phyloP scores from a whole-genome alignment of 2,329 filamentous ascomycete species.

The Xylariaceae sp. region DNA sequence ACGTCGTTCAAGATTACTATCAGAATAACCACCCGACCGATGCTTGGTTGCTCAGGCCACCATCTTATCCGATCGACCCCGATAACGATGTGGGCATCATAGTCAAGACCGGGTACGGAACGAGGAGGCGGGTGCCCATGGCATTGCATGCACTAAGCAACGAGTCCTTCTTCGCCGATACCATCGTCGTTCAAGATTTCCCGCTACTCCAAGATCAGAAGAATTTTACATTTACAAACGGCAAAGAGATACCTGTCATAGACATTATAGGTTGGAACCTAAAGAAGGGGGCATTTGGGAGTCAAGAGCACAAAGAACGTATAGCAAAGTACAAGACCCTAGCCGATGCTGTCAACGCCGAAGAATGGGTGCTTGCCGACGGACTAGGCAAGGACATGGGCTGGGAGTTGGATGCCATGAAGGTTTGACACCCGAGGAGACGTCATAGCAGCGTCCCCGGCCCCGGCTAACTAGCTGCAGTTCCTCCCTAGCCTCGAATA shows the following conservation, averaged over 20 bases:
- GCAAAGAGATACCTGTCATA: slow-evolving; percentile 33
- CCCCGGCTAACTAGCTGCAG: slow-evolving; percentile 37
- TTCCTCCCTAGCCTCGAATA: slow-evolving; percentile 59
- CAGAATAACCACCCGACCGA: slow-evolving; percentile 40
- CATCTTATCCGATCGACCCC: slow-evolving; percentile 48
- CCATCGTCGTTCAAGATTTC: slow-evolving; percentile 56
- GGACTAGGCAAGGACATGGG: slow-evolving; percentile 37
- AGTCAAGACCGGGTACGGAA: slow-evolving; percentile 60
- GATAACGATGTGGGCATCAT: slow-evolving; percentile 52
- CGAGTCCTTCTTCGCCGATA: slow-evolving; percentile 43
- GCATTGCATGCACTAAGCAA: slow-evolving; percentile 51
- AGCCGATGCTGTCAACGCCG: slow-evolving; percentile 36
- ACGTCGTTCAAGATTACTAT: slow-evolving; percentile 33
- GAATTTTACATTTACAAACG: slow-evolving; percentile 29
- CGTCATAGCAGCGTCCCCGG: background rate
- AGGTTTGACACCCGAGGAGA: slow-evolving; percentile 28
- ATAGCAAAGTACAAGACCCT: slow-evolving; percentile 38
- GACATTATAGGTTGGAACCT: slow-evolving; percentile 41
- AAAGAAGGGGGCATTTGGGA: slow-evolving; percentile 32
- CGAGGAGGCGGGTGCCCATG: slow-evolving; percentile 49
- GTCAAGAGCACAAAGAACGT: slow-evolving; percentile 35
- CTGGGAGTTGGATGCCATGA: slow-evolving; percentile 42
- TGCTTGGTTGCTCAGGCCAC: slow-evolving; percentile 45
- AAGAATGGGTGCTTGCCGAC: slow-evolving; percentile 38
- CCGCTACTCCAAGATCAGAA: slow-evolving; percentile 34